Percentiles rank a stretch among this genome's conserved stretches.
Evolutionary conservation across 345 rosid species (phyloP).

Genomic region (Hibiscus mutabilis): DNA sequence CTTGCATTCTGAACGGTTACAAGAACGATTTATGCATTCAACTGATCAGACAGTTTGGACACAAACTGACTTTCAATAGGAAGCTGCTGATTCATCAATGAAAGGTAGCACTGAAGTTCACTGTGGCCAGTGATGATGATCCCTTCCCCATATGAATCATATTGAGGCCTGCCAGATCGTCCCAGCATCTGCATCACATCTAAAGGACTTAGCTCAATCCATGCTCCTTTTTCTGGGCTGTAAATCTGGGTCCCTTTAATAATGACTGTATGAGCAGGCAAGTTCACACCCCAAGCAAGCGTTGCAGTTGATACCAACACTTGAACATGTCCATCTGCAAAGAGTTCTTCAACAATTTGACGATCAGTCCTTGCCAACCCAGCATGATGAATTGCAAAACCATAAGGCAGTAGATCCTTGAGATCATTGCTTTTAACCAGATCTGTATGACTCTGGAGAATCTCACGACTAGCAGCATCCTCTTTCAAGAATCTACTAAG

Average conservation of each 20-base stretch:
- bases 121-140: conserved; percentile 91
- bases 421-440: conserved; percentile 72
- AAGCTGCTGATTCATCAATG: conserved; percentile 95
- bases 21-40: conserved; percentile 97
- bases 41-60: conserved; percentile 92
- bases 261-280: conserved; percentile 90
- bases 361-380: conserved; percentile 88
- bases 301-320: conserved; percentile 95
- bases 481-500: conserved; percentile 76
- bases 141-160: conserved; percentile 88
- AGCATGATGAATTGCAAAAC: conserved; percentile 95
- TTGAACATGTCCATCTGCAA: conserved; percentile 66
- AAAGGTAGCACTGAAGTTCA: conserved; percentile 82
- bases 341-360: conserved; percentile 77
- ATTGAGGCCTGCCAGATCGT: conserved; percentile 98
- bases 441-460: conserved; percentile 65
- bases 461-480: conserved; percentile 77
- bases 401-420: conserved; percentile 76
- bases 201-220: conserved; percentile 89
- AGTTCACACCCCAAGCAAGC: conserved; percentile 98
- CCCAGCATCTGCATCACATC: conserved; percentile 99
- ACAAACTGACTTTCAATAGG: conserved; percentile 96
- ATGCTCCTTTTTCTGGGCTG: conserved; percentile 96
- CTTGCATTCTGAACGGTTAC: conserved; percentile 93
- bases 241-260: conserved; percentile 94